Conservation (phyloP, 345 rosid genomes). For the Nephelium lappaceum region DNA sequence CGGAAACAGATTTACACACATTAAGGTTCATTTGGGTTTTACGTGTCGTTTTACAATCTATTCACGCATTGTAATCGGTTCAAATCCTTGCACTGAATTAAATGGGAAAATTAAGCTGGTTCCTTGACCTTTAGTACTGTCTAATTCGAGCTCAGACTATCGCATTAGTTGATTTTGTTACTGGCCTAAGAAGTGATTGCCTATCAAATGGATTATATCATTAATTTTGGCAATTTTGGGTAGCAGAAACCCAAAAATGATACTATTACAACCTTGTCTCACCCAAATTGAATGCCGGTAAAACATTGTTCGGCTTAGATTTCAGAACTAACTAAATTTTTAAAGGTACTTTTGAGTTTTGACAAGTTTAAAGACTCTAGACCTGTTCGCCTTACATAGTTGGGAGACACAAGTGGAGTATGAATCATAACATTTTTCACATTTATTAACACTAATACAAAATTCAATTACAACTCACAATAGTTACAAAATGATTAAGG, state of each 20-base stretch:
- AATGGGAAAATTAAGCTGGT: too few species aligned
- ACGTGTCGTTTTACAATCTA: neutral
- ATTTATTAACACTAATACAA: slow-evolving; percentile 10
- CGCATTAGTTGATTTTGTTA: neutral
- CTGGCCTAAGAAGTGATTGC: neutral
- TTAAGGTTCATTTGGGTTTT: neutral
- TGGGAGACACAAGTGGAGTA: neutral
- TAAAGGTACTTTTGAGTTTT: neutral
- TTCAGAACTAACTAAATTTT: neutral
- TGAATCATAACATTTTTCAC: neutral
- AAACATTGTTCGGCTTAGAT: neutral
- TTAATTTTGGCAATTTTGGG: neutral
- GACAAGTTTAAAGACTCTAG: neutral
- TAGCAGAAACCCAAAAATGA: neutral
- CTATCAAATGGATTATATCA: neutral
- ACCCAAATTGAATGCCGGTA: neutral
- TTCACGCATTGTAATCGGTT: neutral
- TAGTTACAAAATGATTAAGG: slow-evolving; percentile 26
- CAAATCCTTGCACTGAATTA: too few species aligned
- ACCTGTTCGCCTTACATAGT: neutral
- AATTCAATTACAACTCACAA: slow-evolving; percentile 23
- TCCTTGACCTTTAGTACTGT: neutral
- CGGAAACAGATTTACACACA: too few species aligned
- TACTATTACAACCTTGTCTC: neutral
- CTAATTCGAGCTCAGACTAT: neutral